These are phyloP conservation scores for Coemansia sp. DNA, from an alignment of 192 early-diverging fungal species.

Conservation along the genomic window DNA sequence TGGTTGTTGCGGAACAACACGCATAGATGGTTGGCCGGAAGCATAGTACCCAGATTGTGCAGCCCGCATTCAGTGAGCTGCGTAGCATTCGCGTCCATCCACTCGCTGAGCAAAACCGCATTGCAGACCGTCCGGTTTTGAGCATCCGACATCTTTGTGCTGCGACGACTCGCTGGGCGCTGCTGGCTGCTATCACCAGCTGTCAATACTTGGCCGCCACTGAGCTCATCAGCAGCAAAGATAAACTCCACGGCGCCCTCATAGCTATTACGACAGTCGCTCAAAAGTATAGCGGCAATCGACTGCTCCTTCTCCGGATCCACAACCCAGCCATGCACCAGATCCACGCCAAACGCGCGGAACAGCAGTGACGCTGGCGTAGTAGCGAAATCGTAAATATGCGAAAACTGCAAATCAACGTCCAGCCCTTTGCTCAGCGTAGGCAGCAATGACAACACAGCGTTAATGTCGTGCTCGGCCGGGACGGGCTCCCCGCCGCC, in stretches of 20 bases:
- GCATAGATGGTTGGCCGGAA: slow-evolving; percentile 62
- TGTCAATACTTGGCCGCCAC: slow-evolving; percentile 11
- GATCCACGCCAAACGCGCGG: slow-evolving; percentile 73
- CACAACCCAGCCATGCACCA: slow-evolving; percentile 93
- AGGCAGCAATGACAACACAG: slow-evolving; percentile 34
- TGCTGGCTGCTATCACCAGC: neutral
- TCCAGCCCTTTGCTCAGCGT: slow-evolving; percentile 61
- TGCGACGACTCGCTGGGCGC: neutral
- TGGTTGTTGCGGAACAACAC: slow-evolving; percentile 97
- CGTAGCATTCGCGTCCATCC: slow-evolving; percentile 73
- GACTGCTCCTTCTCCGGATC: slow-evolving; percentile 62
- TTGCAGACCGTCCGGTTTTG: slow-evolving; percentile 20
- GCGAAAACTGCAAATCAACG: slow-evolving; percentile 84
- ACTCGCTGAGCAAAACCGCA: slow-evolving; percentile 62
- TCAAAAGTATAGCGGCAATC: slow-evolving; percentile 60
- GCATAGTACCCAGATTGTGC: slow-evolving; percentile 61
- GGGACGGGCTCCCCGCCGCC: neutral
- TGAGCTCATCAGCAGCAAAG: slow-evolving; percentile 62
- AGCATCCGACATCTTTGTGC: neutral
- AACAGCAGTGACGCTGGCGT: slow-evolving; percentile 67
- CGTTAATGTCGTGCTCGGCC: neutral
- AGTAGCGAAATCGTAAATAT: slow-evolving; percentile 73
- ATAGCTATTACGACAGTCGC: slow-evolving; percentile 65
- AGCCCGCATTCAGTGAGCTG: slow-evolving; percentile 89
- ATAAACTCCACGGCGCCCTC: slow-evolving; percentile 82